Percentiles rank a stretch among this genome's conserved stretches.
Evolutionary conservation across 768 basidiomycete species (phyloP).

Genomic region (Mycena chlorophos): DNA sequence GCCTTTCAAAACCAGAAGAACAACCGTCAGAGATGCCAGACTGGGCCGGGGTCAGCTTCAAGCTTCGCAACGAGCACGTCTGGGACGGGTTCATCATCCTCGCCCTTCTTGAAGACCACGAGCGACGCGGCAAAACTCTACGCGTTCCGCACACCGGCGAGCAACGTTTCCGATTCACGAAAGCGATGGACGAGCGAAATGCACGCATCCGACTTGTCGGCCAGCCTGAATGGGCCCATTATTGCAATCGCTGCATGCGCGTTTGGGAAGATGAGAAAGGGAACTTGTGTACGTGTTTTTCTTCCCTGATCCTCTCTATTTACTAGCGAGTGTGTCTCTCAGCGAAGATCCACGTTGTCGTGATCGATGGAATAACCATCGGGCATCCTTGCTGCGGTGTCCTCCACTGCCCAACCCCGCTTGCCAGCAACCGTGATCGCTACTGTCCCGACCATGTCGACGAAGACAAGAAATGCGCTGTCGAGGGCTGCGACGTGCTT

Average conservation of each 20-base stretch:
- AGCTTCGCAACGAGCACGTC: constrained; percentile 20
- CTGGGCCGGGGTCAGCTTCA: constrained; percentile 21
- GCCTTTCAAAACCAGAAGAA: constrained; percentile 11
- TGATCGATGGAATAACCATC: constrained; percentile 30
- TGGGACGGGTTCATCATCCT: constrained; percentile 28
- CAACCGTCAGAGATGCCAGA: background rate
- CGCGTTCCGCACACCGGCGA: constrained; percentile 25
- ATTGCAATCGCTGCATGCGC: constrained; percentile 29
- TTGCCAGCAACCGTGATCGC: constrained; percentile 17
- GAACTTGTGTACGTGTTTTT: constrained; percentile 1
- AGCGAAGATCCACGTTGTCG: constrained; percentile 21
- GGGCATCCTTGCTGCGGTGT: constrained; percentile 33
- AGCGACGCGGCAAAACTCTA: constrained; percentile 7
- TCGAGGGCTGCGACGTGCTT: constrained; percentile 20
- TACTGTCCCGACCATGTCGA: constrained; percentile 28
- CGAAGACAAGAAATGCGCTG: constrained; percentile 21
- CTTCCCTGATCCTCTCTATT: background rate
- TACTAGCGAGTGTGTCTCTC: background rate
- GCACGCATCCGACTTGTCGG: constrained; percentile 23
- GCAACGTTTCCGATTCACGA: constrained; percentile 26
- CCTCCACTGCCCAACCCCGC: constrained; percentile 27
- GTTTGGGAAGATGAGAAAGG: constrained; percentile 17
- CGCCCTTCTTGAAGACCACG: constrained; percentile 26
- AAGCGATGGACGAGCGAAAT: constrained; percentile 28
- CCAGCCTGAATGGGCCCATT: constrained; percentile 30